Evolutionary conservation across 1,139 yeast species (phyloP).

Genomic region (Wickerhamomyces sp.): DNA sequence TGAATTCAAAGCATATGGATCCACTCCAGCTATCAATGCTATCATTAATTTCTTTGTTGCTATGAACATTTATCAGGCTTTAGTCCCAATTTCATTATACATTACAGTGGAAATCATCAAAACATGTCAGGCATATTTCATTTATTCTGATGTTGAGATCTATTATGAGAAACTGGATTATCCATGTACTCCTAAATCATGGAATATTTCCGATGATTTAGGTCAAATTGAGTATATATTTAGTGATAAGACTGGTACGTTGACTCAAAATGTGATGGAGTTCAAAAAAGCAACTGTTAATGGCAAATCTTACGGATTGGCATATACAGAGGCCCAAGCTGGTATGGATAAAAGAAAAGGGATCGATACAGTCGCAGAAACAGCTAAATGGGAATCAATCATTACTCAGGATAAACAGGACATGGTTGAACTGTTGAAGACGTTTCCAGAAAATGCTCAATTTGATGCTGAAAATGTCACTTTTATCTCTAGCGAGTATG

Average conservation of each 20-base stretch:
- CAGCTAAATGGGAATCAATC: conserved; percentile 53
- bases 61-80: conserved; percentile 80
- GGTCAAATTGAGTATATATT: conserved; percentile 96
- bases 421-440: conserved; percentile 58
- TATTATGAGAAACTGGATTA: conserved; percentile 82
- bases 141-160: conserved; percentile 82
- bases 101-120: conserved; percentile 93
- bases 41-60: conserved; percentile 84
- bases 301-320: conserved; percentile 83
- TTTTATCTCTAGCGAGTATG: conserved; percentile 70
- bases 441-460: conserved; percentile 48
- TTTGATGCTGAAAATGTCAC: conserved; percentile 61
- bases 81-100: conserved; percentile 93
- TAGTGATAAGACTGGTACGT: conserved; percentile 94
- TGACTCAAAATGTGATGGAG: conserved; percentile 96
- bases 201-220: conserved; percentile 95
- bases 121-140: conserved; percentile 90
- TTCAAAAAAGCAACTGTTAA: conserved; percentile 88
- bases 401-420: conserved; percentile 59
- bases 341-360: conserved; percentile 91
- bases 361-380: conserved; percentile 67
- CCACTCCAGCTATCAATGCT: conserved; percentile 72
- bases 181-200: conserved; percentile 93
- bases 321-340: conserved; percentile 93
- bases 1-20: conserved; percentile 59